Percentiles rank a stretch among this genome's conserved stretches.
Conservation (phyloP, 2,329 filamentous ascomycete genomes). For the Diplodia intermedia region DNA sequence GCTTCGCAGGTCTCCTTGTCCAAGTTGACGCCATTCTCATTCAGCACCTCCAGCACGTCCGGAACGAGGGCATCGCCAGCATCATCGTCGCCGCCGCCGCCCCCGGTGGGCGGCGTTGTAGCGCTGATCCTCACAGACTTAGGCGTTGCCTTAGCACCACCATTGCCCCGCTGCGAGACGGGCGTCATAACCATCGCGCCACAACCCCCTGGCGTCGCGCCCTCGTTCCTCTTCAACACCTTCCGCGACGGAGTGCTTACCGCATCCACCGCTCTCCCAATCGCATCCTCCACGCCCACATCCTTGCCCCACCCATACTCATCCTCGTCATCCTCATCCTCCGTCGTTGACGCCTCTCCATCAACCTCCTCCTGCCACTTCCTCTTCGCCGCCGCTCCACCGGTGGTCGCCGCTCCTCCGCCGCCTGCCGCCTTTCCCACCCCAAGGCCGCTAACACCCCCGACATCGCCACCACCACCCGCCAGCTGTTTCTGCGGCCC, state of each 20-base stretch:
- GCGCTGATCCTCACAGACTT: conserved; percentile 43
- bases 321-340: conserved; percentile 15
- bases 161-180: conserved; percentile 8
- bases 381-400: conserved; percentile 19
- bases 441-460: not conserved
- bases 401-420: not conserved
- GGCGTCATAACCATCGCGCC: conserved; percentile 22
- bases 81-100: conserved; percentile 33
- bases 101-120: not conserved
- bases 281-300: conserved; percentile 32
- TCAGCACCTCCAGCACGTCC: conserved; percentile 61
- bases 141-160: conserved; percentile 38
- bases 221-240: conserved; percentile 34
- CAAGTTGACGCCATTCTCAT: conserved; percentile 51
- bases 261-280: conserved; percentile 3
- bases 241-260: conserved; percentile 45
- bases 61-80: conserved; percentile 34
- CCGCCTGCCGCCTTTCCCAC: not conserved
- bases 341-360: conserved; percentile 14
- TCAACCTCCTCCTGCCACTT: conserved; percentile 28
- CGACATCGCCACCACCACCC: conserved; percentile 43
- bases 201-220: not conserved
- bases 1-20: conserved; percentile 34
- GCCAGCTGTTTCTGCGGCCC: conserved; percentile 45
- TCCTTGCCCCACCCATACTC: conserved; percentile 32